Evolutionary conservation across 345 rosid genomes (phyloP).

Genomic region (Conringia planisiliqua): DNA sequence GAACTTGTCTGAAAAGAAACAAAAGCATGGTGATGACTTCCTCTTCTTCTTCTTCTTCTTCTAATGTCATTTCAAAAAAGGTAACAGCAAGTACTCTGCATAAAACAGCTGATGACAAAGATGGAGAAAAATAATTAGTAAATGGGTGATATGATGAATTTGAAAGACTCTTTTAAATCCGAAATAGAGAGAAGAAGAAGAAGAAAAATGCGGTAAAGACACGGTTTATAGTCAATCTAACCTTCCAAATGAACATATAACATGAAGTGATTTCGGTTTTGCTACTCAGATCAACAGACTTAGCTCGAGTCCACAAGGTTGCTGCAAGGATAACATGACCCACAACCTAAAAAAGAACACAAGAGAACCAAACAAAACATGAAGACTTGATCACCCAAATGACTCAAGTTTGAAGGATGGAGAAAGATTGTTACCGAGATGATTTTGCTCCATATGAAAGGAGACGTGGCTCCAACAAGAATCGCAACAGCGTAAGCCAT

Average conservation of each 20-base stretch:
- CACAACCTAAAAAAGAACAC: constrained; percentile 42
- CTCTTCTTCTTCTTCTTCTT: constrained; percentile 8
- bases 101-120: constrained; percentile 69
- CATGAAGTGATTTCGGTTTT: constrained; percentile 80
- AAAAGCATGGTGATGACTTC: constrained; percentile 3
- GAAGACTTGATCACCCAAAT: neutral
- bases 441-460: constrained; percentile 74
- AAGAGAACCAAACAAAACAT: neutral
- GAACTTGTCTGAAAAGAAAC: constrained; percentile 2
- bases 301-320: constrained; percentile 69
- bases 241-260: constrained; percentile 99
- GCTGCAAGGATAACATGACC: constrained; percentile 67
- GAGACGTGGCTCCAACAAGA: constrained; percentile 70
- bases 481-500: constrained; percentile 75
- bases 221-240: constrained; percentile 27
- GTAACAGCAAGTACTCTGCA: constrained; percentile 86
- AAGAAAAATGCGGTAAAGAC: too few species aligned
- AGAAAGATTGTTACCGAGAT: constrained; percentile 52
- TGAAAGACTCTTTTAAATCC: neutral
- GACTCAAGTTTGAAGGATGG: neutral
- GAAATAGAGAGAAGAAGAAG: neutral
- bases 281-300: constrained; percentile 66
- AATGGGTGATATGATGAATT: neutral
- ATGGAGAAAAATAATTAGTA: constrained; percentile 5
- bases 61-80: constrained; percentile 54